Evolutionary conservation across 2,329 filamentous ascomycete species (phyloP).

Genomic region (Corniculantispora saksenae): DNA sequence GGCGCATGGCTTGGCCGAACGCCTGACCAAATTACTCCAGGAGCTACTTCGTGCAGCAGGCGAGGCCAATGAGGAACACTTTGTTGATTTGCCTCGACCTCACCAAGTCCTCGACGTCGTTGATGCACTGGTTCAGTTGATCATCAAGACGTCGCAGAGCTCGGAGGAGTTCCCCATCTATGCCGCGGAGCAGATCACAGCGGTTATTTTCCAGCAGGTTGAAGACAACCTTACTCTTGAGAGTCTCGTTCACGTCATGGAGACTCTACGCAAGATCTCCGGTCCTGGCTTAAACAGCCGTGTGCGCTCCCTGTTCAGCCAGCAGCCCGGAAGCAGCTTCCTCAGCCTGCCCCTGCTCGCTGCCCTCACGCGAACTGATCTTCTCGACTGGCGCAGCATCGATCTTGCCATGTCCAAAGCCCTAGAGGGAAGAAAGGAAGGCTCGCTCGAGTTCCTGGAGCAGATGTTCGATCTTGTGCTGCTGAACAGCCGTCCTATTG

Average conservation of each 20-base stretch:
- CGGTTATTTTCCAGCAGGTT: conserved; percentile 55
- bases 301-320: conserved; percentile 57
- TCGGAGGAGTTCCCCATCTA: conserved; percentile 62
- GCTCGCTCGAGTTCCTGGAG: conserved; percentile 77
- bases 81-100: conserved; percentile 57
- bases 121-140: conserved; percentile 61
- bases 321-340: conserved; percentile 57
- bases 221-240: conserved; percentile 61
- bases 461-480: conserved; percentile 77
- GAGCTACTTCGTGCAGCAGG: conserved; percentile 58
- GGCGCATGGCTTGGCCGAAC: conserved; percentile 52
- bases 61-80: conserved; percentile 60
- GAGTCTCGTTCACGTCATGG: conserved; percentile 62
- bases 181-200: conserved; percentile 61
- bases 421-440: conserved; percentile 68
- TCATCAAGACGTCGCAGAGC: conserved; percentile 63
- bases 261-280: conserved; percentile 61
- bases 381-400: conserved; percentile 64
- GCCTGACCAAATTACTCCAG: conserved; percentile 58
- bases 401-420: conserved; percentile 74
- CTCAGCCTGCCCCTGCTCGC: conserved; percentile 59
- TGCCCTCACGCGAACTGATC: conserved; percentile 59
- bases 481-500: conserved; percentile 74
- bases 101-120: conserved; percentile 63
- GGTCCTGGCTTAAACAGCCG: conserved; percentile 55